Percentiles rank a stretch among this genome's conserved stretches.
phyloP scores from a whole-genome alignment of 2,329 filamentous ascomycete species.

The Onygenales sp. region DNA sequence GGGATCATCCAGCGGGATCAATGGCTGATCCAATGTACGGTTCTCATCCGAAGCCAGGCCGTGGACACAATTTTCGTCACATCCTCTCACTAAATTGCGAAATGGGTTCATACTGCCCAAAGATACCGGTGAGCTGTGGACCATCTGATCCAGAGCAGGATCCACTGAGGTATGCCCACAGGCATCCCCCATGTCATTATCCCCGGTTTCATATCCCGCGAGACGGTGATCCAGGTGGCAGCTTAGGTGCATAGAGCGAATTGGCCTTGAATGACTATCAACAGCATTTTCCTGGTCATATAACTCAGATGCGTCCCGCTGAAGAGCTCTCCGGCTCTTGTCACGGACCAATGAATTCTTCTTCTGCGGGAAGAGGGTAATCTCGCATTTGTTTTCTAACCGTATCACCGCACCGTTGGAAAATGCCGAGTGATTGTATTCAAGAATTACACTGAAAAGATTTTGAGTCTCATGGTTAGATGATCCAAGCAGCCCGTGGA shows the following conservation, averaged over 20 bases:
- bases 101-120: constrained; percentile 6
- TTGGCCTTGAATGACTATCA: not conserved
- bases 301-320: not conserved
- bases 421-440: constrained; percentile 24
- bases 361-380: constrained; percentile 7
- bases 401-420: constrained; percentile 15
- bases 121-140: not conserved
- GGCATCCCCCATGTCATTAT: not conserved
- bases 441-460: constrained; percentile 19
- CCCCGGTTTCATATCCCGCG: not conserved
- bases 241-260: not conserved
- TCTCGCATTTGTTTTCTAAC: constrained; percentile 15
- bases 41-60: not conserved
- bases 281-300: not conserved
- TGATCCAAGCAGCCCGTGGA: constrained; percentile 20
- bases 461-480: constrained; percentile 11
- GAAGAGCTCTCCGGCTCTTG: not conserved
- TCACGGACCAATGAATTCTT: not conserved
- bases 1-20: not conserved
- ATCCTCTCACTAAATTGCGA: constrained; percentile 1
- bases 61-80: not conserved
- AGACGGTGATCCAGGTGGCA: not conserved
- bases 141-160: not conserved
- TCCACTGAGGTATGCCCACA: not conserved
- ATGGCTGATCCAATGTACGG: not conserved